A percentile compares a stretch with the other conserved stretches of the same genome.
phyloP scores from a whole-genome alignment of 257 asterid species.

The Solanum chmielewskii region DNA sequence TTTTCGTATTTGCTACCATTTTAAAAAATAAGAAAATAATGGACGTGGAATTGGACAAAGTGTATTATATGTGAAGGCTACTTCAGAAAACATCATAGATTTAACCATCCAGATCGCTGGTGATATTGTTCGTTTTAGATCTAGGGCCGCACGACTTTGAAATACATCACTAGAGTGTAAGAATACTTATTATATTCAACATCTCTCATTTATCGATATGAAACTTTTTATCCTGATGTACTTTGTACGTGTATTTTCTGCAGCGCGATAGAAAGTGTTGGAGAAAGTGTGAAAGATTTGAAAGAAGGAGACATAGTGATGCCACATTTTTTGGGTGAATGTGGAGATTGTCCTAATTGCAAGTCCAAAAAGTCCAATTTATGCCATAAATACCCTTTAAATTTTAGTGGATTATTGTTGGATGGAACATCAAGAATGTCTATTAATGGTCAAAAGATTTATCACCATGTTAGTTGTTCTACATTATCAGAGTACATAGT shows the following conservation, averaged over 20 bases:
- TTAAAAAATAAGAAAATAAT: too few species aligned
- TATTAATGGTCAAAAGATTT: conserved; percentile 27
- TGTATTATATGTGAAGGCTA: neutral
- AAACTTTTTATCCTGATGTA: too few species aligned
- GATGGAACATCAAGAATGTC: conserved; percentile 75
- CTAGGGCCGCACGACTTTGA: too few species aligned
- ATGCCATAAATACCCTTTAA: conserved; percentile 42
- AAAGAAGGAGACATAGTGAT: conserved; percentile 56
- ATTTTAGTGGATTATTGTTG: conserved; percentile 27
- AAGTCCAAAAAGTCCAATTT: conserved; percentile 27
- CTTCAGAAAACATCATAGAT: neutral
- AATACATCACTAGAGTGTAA: accelerated
- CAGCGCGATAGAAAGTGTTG: conserved; percentile 60
- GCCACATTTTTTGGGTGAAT: conserved; percentile 57
- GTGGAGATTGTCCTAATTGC: conserved; percentile 60
- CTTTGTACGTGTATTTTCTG: neutral
- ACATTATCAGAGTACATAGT: conserved; percentile 78
- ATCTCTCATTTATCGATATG: accelerated
- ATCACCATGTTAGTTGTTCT: conserved; percentile 55
- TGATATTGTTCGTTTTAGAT: too few species aligned
- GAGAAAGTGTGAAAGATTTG: conserved; percentile 31
- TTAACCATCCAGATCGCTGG: accelerated
- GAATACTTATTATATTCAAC: too few species aligned
- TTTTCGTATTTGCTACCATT: neutral
- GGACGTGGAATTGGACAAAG: neutral